Conservation (phyloP, 257 asterid species). For the Lantana camara region DNA sequence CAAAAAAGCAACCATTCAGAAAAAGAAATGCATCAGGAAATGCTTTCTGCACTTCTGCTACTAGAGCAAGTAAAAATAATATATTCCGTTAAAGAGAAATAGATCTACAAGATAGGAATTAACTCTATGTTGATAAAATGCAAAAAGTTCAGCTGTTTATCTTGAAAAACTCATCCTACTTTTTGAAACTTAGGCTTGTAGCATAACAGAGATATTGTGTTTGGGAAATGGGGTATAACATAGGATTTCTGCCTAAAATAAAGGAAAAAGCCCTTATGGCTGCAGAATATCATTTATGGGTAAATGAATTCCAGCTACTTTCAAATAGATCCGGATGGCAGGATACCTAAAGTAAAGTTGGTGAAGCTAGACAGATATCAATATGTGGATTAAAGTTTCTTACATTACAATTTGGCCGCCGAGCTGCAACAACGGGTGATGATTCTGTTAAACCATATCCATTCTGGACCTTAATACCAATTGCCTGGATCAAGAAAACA, state of each 20-base stretch:
- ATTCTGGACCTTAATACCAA: constrained; percentile 76
- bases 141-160: constrained; percentile 3
- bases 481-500: constrained; percentile 58
- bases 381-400: constrained; percentile 27
- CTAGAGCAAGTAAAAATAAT: constrained; percentile 4
- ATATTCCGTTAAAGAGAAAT: neutral
- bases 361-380: too few relatives aligned
- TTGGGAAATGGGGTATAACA: neutral
- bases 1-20: constrained; percentile 15
- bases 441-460: constrained; percentile 97
- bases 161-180: neutral
- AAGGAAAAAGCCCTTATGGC: neutral
- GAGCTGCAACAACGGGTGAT: constrained; percentile 91
- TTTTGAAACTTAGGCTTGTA: neutral
- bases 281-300: neutral
- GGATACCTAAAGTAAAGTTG: too few relatives aligned
- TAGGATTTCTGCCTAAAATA: neutral
- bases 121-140: constrained; percentile 1
- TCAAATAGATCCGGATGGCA: neutral
- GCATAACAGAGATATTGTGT: neutral
- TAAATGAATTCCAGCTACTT: constrained; percentile 10
- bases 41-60: constrained; percentile 12
- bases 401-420: constrained; percentile 69
- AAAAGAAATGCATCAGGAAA: constrained; percentile 23
- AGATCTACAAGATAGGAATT: neutral